phyloP scores from a whole-genome alignment of 345 rosid species.

The Carallia brachiata region DNA sequence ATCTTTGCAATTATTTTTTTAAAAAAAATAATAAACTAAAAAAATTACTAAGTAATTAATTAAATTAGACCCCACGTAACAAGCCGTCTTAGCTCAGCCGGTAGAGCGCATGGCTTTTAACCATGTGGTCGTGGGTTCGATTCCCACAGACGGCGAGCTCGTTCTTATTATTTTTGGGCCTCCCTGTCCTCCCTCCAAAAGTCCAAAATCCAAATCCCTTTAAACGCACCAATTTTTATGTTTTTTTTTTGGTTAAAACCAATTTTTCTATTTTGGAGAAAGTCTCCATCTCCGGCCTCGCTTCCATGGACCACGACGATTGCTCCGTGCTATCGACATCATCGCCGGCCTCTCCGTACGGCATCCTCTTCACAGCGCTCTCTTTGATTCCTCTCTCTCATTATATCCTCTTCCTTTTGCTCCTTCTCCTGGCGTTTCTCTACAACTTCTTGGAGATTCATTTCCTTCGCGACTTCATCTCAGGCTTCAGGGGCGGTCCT shows the following conservation, averaged over 20 bases:
- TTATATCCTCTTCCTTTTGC: conserved; percentile 11
- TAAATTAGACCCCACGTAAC: too few relatives aligned
- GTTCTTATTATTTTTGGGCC: too few relatives aligned
- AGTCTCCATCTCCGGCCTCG: too few relatives aligned
- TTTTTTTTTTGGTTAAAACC: too few relatives aligned
- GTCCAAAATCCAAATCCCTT: too few relatives aligned
- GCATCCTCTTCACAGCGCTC: conserved; percentile 34
- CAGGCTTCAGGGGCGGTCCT: conserved; percentile 32
- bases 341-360: conserved; percentile 28
- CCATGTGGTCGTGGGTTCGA: conserved; percentile 75
- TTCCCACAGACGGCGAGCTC: conserved; percentile 53
- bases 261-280: too few relatives aligned
- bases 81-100: conserved; percentile 74
- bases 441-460: conserved; percentile 41
- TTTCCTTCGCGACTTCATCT: conserved; percentile 30
- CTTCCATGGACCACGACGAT: neutral
- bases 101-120: conserved; percentile 79
- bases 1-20: too few relatives aligned
- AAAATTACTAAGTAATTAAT: too few relatives aligned
- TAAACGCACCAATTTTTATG: too few relatives aligned
- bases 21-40: too few relatives aligned
- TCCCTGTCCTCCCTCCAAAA: too few relatives aligned
- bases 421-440: conserved; percentile 18
- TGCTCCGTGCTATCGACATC: neutral
- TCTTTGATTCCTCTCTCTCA: conserved; percentile 35